Base-by-base conservation (phyloP, 2,329 filamentous ascomycete species). In the Tolypocladium paradoxum region DNA sequence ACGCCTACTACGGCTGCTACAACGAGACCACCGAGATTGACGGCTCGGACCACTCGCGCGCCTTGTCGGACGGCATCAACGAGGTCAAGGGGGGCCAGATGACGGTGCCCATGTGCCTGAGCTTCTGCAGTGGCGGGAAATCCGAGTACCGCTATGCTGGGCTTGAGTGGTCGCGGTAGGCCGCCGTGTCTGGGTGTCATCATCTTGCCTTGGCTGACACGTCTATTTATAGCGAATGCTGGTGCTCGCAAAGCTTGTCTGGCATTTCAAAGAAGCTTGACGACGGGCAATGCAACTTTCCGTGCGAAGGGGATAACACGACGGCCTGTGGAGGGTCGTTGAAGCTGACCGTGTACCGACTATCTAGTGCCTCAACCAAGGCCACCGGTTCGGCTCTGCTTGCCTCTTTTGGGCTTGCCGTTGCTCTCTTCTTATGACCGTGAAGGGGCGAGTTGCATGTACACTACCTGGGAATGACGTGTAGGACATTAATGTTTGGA, bases 1-100 rank as follows among this genome's bases (percentile, higher is more conserved):
- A 80, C 66, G 56, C 52, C 18, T 82, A 82, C 65, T 62, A 66
- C n/a, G 80, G 80, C 53, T 84, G 81, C 68, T 82, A 68, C 68
- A 79, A 80, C 59, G 80, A 83, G 62, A 81, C 79, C 2, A 74
- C 70, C n/a, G 67, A 68, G 38, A 61, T 77, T 16, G 55, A 65
- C 16, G 64, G 66, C 55, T 70, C 76, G 5, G 68, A 68, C 31
- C 48, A 62, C 55, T 49, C 73, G 70, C 60, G 77, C 71, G 77
- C 79, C 18, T 68, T 83, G 5, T 58, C 65, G 22, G 72, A 68
- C 47, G 74, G 74, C 48, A 62, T 61, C 48, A 69, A 70, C 57
- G 63, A 71, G 53, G 70, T 73, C 40, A 57, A 62, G 18, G 61
- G 68, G 11, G 74, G 71, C 52, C 66, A 67, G 56, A 78, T 82